Conservation (phyloP, 148 eudicot genomes). For the Vaccinium darrowii region DNA sequence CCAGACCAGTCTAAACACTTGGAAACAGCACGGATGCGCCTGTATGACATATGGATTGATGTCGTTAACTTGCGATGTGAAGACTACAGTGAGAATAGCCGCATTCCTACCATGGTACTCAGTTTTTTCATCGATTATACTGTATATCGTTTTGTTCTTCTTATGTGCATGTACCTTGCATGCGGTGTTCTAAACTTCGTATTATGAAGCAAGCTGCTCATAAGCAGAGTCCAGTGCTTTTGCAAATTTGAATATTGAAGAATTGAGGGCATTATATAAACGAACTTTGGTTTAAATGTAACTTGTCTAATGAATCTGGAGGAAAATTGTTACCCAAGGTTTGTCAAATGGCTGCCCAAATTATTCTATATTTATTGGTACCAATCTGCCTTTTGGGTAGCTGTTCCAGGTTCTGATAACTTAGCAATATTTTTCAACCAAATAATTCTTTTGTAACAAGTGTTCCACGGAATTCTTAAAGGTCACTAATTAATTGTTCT, state of each 20-base stretch:
- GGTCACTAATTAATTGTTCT: not conserved
- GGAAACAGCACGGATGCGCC: conserved; percentile 97
- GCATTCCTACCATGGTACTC: conserved; percentile 91
- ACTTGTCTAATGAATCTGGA: not conserved
- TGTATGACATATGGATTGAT: conserved; percentile 81
- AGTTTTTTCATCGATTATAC: not conserved
- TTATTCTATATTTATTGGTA: not conserved
- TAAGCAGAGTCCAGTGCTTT: not conserved
- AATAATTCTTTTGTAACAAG: not conserved
- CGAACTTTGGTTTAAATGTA: not conserved
- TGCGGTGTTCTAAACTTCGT: not conserved
- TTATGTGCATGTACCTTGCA: not conserved
- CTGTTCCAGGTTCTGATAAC: not conserved
- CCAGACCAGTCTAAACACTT: conserved; percentile 98
- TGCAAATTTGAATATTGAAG: not conserved
- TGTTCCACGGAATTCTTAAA: not conserved
- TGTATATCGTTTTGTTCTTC: conserved; percentile 4
- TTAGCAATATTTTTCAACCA: not conserved
- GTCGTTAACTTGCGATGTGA: conserved; percentile 93
- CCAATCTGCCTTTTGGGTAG: not conserved
- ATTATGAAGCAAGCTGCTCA: conserved; percentile 3
- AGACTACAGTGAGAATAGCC: conserved; percentile 87
- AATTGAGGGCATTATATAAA: not conserved
- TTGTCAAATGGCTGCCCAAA: not conserved
- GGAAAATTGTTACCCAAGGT: not conserved